A percentile compares a stretch with the other conserved stretches of the same genome.
Conservation (phyloP, 2,329 filamentous ascomycete species). For the Didymella segeticola region DNA sequence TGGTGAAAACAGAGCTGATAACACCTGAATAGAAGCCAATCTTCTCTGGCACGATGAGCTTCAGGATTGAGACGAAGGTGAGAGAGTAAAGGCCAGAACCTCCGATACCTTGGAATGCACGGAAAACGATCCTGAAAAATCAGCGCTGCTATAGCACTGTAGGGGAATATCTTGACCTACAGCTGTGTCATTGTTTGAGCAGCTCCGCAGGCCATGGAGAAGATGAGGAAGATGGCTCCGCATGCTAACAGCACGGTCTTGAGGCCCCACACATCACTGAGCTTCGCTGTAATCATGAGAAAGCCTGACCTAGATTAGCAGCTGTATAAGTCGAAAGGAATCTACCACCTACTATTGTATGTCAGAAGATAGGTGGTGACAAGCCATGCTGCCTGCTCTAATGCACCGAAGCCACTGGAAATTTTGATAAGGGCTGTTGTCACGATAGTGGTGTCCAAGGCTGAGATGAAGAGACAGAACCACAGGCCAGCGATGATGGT, state of each 20-base stretch:
- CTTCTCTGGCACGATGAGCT: conserved; percentile 38
- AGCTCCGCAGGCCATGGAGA: conserved; percentile 42
- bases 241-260: conserved; percentile 32
- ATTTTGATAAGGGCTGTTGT: conserved; percentile 43
- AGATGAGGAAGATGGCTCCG: conserved; percentile 37
- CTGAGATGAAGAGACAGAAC: conserved; percentile 44
- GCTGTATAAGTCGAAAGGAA: not conserved
- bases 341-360: conserved; percentile 31
- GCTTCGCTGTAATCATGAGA: conserved; percentile 43
- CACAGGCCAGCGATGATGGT: conserved; percentile 40
- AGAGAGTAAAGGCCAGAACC: conserved; percentile 58
- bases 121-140: conserved; percentile 44
- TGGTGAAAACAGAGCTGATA: conserved; percentile 48
- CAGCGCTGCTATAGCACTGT: conserved; percentile 1
- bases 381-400: conserved; percentile 41
- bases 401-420: conserved; percentile 34
- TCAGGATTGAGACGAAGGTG: conserved; percentile 43
- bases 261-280: conserved; percentile 42
- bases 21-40: conserved; percentile 45
- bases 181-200: conserved; percentile 41
- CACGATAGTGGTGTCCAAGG: conserved; percentile 43
- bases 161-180: conserved; percentile 21
- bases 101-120: conserved; percentile 54
- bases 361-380: conserved; percentile 43
- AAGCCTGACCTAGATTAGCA: conserved; percentile 28